A percentile compares a stretch with the other conserved stretches of the same genome.
phyloP scores from a whole-genome alignment of 23 red algal genomes.

The Gracilariopsis chorda region DNA sequence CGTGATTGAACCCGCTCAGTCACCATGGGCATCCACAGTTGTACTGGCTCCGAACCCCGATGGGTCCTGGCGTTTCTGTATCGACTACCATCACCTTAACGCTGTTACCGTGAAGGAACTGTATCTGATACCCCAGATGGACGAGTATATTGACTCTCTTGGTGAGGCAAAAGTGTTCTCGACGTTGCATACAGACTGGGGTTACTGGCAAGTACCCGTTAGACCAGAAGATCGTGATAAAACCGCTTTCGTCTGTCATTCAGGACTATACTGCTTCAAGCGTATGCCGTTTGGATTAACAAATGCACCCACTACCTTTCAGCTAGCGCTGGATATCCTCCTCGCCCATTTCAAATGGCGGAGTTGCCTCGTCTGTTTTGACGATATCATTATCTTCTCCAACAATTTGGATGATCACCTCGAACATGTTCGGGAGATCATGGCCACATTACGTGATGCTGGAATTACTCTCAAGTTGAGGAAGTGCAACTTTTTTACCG shows the following conservation, averaged over 20 bases:
- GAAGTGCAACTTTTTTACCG: conserved; percentile 35
- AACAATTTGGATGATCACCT: conserved; percentile 5
- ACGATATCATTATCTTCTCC: conserved; percentile 16
- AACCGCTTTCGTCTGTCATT: background rate
- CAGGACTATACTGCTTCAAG: background rate
- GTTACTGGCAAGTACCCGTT: conserved; percentile 19
- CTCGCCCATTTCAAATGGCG: background rate
- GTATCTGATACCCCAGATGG: conserved; percentile 23
- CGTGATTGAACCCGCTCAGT: background rate
- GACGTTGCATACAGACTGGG: background rate
- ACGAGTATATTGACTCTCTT: conserved; percentile 21
- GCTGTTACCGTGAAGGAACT: background rate
- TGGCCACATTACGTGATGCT: background rate
- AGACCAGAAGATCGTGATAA: background rate
- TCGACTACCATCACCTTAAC: conserved; percentile 12
- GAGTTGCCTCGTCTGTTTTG: background rate
- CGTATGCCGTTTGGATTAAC: conserved; percentile 28
- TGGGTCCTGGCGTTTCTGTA: conserved; percentile 17
- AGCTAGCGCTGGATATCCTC: background rate
- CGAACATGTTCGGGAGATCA: background rate
- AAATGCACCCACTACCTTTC: conserved; percentile 26
- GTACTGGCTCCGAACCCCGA: background rate
- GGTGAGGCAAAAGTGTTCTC: background rate
- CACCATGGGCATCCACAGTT: background rate
- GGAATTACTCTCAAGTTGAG: background rate